A percentile compares a stretch with the other conserved stretches of the same genome.
Conservation (phyloP, 768 basidiomycete genomes). For the Naematelia encephala region DNA sequence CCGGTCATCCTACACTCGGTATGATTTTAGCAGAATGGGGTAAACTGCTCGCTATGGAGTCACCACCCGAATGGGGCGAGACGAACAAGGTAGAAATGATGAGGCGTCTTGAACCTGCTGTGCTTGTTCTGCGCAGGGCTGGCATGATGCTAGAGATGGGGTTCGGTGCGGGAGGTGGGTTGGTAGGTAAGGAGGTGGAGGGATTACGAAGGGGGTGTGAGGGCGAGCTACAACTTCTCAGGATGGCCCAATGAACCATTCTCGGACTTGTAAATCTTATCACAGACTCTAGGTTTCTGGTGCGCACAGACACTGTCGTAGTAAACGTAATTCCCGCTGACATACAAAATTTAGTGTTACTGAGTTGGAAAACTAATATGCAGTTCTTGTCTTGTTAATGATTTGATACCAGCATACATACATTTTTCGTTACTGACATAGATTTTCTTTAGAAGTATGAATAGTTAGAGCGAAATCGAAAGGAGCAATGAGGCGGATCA, state of each 20-base stretch:
- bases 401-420: too few relatives aligned
- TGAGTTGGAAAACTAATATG: too few relatives aligned
- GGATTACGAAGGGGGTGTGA: slow-evolving; percentile 63
- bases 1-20: slow-evolving; percentile 73
- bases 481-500: too few relatives aligned
- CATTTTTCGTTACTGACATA: too few relatives aligned
- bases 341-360: too few relatives aligned
- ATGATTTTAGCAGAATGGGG: slow-evolving; percentile 74
- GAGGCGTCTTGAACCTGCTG: slow-evolving; percentile 52
- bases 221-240: slow-evolving; percentile 59
- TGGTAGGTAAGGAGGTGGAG: slow-evolving; percentile 64
- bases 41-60: slow-evolving; percentile 59
- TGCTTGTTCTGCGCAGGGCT: slow-evolving; percentile 60
- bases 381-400: too few relatives aligned
- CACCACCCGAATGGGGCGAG: slow-evolving; percentile 29
- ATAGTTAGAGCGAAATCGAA: too few relatives aligned
- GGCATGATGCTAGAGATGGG: slow-evolving; percentile 61
- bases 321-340: too few relatives aligned
- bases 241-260: not conserved
- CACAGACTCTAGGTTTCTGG: too few relatives aligned
- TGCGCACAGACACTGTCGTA: too few relatives aligned
- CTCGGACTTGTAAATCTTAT: too few relatives aligned
- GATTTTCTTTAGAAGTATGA: too few relatives aligned
- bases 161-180: slow-evolving; percentile 70
- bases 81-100: slow-evolving; percentile 55